Evolutionary conservation across 2,329 filamentous ascomycete species (phyloP).

Genomic region (Pyrenochaeta sp.): DNA sequence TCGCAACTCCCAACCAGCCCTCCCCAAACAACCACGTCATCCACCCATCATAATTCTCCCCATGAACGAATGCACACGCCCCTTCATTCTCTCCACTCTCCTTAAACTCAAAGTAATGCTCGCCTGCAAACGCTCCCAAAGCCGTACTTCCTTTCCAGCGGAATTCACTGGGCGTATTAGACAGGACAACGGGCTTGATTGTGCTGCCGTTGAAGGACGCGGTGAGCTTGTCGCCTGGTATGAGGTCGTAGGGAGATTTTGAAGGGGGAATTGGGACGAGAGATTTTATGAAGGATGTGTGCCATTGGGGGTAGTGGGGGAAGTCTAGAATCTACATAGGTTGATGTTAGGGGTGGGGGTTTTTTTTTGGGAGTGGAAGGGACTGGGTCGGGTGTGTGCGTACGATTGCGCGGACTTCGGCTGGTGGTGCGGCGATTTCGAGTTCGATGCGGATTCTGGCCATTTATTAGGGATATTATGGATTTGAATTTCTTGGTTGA

Average conservation of each 20-base stretch:
- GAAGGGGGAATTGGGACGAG: neutral
- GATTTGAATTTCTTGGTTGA: neutral
- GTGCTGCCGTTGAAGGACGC: neutral
- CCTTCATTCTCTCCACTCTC: slow-evolving; percentile 6
- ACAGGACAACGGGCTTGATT: neutral
- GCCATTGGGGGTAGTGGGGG: slow-evolving; percentile 10
- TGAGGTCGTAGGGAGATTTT: neutral
- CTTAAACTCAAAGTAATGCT: slow-evolving; percentile 11
- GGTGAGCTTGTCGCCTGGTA: slow-evolving; percentile 1
- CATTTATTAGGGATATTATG: neutral
- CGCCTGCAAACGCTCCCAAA: slow-evolving; percentile 8
- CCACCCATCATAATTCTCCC: slow-evolving; percentile 13
- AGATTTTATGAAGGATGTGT: slow-evolving; percentile 8
- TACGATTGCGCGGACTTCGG: slow-evolving; percentile 9
- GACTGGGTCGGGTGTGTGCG: neutral
- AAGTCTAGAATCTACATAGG: slow-evolving; percentile 9
- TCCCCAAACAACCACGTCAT: slow-evolving; percentile 8
- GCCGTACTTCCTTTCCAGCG: slow-evolving; percentile 5
- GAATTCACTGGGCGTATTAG: slow-evolving; percentile 5
- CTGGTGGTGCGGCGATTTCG: slow-evolving; percentile 8
- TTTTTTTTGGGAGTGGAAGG: neutral
- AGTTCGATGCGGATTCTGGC: slow-evolving; percentile 1
- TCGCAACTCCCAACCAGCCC: neutral
- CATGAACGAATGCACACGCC: slow-evolving; percentile 10
- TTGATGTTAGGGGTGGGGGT: neutral